These are phyloP conservation scores for Wickerhamia fluorescens DNA, from an alignment of 805 yeast species.

Conservation along the genomic window DNA sequence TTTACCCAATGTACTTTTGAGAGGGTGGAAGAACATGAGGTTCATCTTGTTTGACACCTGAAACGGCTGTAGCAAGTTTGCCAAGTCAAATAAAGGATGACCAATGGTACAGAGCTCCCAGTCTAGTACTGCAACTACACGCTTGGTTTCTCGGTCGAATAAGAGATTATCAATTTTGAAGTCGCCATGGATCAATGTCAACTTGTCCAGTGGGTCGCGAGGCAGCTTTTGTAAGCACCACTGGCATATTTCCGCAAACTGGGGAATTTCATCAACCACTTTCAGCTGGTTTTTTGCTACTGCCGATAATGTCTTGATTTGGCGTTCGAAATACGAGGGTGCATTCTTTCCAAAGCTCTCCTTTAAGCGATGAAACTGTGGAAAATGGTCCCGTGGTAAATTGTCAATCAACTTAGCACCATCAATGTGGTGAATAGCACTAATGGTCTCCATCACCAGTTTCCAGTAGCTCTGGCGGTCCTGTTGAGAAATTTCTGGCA, in stretches of 20 bases:
- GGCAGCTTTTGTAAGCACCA: conserved; percentile 43
- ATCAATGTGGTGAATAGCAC: conserved; percentile 45
- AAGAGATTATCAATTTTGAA: conserved; percentile 59
- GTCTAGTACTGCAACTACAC: conserved; percentile 50
- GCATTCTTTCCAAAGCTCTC: conserved; percentile 9
- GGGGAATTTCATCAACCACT: conserved; percentile 42
- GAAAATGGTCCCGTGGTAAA: conserved; percentile 42
- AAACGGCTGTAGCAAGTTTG: conserved; percentile 52
- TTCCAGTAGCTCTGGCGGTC: conserved; percentile 35
- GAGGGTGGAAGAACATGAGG: conserved; percentile 17
- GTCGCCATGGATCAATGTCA: conserved; percentile 56
- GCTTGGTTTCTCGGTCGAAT: conserved; percentile 44
- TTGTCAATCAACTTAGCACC: conserved; percentile 31
- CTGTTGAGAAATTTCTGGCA: conserved; percentile 26
- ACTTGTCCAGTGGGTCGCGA: conserved; percentile 34
- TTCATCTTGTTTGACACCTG: conserved; percentile 36
- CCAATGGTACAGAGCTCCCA: conserved; percentile 66
- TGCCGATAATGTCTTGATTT: conserved; percentile 38
- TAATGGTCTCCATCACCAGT: conserved; percentile 41
- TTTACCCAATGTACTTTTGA: conserved; percentile 23
- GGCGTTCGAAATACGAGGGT: conserved; percentile 51
- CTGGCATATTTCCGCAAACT: conserved; percentile 32
- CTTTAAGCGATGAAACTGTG: conserved; percentile 30
- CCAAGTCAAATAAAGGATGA: conserved; percentile 56
- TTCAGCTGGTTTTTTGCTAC: conserved; percentile 34